Evolutionary conservation across 352 stramenopile species (phyloP).

Genomic region (Aphanomyces cochlioides): DNA sequence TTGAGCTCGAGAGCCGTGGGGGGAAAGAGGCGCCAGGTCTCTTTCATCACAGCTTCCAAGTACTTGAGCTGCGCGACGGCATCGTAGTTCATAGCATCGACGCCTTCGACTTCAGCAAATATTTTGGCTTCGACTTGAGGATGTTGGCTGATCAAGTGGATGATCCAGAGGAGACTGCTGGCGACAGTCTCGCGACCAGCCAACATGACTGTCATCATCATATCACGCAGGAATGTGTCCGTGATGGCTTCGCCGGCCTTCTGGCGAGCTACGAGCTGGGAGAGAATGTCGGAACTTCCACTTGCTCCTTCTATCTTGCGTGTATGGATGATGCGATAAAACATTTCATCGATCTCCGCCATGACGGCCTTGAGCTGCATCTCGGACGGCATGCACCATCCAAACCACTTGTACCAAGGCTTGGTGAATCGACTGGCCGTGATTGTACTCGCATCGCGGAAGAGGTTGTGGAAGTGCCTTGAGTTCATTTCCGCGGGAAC

Average conservation of each 20-base stretch:
- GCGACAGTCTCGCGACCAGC: slow-evolving; percentile 46
- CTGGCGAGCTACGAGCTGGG: slow-evolving; percentile 24
- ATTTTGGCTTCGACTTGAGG: slow-evolving; percentile 35
- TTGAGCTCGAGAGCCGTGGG: slow-evolving; percentile 75
- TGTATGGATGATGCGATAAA: slow-evolving; percentile 13
- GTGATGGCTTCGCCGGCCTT: slow-evolving; percentile 7
- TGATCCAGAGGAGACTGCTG: slow-evolving; percentile 40
- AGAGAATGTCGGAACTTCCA: slow-evolving; percentile 18
- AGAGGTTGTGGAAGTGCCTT: slow-evolving; percentile 16
- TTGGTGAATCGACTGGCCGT: slow-evolving; percentile 28
- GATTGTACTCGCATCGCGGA: slow-evolving; percentile 19
- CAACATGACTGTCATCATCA: slow-evolving; percentile 48
- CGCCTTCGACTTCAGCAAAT: slow-evolving; percentile 29
- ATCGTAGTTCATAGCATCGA: slow-evolving; percentile 38
- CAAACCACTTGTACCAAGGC: slow-evolving; percentile 28
- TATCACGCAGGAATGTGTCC: slow-evolving; percentile 39
- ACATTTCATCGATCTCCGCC: slow-evolving; percentile 8
- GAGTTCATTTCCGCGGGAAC: slow-evolving; percentile 23
- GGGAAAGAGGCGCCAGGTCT: slow-evolving; percentile 70
- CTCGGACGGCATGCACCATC: slow-evolving; percentile 18
- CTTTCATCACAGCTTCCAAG: slow-evolving; percentile 61
- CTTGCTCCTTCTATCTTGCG: not conserved
- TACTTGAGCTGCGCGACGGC: slow-evolving; percentile 61
- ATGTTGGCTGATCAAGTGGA: slow-evolving; percentile 41
- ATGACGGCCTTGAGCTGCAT: slow-evolving; percentile 10